Evolutionary conservation across 1,139 yeast genomes (phyloP), one percentile per base, ranked within the genome.

Genomic region (Saccharomyces uvarum): DNA sequence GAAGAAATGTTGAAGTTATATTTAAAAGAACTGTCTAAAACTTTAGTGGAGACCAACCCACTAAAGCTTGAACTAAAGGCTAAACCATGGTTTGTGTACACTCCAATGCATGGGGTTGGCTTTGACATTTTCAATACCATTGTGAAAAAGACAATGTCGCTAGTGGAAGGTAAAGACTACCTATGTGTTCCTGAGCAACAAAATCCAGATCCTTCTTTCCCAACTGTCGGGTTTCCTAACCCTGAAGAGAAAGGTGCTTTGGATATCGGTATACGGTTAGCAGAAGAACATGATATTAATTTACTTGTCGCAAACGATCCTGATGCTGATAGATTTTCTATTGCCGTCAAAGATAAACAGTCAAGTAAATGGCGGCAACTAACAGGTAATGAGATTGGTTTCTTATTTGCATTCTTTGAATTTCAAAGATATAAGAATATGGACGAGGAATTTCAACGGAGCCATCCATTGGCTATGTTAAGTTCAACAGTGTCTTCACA

Each of bases 61-160:
- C 14, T 47, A 26, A 65, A 67, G 63, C 58, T 53, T 61, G 51
- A 72, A 72, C 55, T 31, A 9, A 48, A 27, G 16, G 50, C 41
- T 6, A 56, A 53, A 3, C 72, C 72, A 11, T 68, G 70, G 70
- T 84, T 86, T 61, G 88, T 89, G 1, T 93, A 91, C 66, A 91
- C 98, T 0, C 96, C 98, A 14, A 84, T 93, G 84, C 98, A 93
- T 70, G 99, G 98, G 2, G 96, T 91, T 11, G 98, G 99, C 0
- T 72, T 77, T 47, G 81, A 79, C 54, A 67, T 75, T 1, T 71
- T 74, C 65, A 68, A 46, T 51, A 68, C 57, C 62, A 63, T 70
- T 44, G 60, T 64, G 51, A 49, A 67, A 62, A 29, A 67, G 56
- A 53, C 60, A 51, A 53, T 70, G 54, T 49, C 64, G 61, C 32